These are phyloP conservation scores for Schizophyllum amplum DNA, from an alignment of 1,284 basidiomycete species.

Conservation along the genomic window DNA sequence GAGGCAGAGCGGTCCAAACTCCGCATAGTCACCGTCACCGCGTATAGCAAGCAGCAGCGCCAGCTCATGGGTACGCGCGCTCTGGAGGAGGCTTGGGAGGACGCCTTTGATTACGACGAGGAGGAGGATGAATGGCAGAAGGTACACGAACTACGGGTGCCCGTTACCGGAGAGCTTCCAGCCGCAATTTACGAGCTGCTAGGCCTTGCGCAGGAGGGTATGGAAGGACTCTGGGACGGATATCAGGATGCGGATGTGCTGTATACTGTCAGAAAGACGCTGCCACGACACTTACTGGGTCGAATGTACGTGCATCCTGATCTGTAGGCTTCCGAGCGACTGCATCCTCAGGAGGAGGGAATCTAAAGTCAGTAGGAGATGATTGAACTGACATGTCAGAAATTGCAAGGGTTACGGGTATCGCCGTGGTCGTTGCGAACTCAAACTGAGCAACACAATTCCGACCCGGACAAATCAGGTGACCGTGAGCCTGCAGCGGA, in stretches of 20 bases:
- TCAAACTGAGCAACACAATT: too few species aligned
- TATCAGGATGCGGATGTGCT: background rate
- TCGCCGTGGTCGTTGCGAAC: too few species aligned
- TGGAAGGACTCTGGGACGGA: background rate
- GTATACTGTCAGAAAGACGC: background rate
- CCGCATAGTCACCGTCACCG: background rate
- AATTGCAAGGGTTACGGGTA: too few species aligned
- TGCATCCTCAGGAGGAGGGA: too few species aligned
- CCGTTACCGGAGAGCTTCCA: background rate
- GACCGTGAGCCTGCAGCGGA: background rate
- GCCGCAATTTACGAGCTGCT: background rate
- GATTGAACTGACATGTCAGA: too few species aligned
- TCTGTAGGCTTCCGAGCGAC: too few species aligned
- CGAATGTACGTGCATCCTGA: background rate
- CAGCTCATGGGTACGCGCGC: background rate
- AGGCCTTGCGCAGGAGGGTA: background rate
- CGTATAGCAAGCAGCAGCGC: background rate
- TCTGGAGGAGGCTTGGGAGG: too few species aligned
- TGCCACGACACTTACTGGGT: background rate
- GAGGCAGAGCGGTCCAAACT: background rate
- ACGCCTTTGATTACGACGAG: too few species aligned
- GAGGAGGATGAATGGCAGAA: background rate
- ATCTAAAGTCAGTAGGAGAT: too few species aligned
- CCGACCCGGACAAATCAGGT: background rate
- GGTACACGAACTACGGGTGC: background rate